A percentile compares a stretch with the other conserved stretches of the same genome.
Conservation (phyloP, 371 early-diverging fungal genomes). For the Funneliformis caledonium region DNA sequence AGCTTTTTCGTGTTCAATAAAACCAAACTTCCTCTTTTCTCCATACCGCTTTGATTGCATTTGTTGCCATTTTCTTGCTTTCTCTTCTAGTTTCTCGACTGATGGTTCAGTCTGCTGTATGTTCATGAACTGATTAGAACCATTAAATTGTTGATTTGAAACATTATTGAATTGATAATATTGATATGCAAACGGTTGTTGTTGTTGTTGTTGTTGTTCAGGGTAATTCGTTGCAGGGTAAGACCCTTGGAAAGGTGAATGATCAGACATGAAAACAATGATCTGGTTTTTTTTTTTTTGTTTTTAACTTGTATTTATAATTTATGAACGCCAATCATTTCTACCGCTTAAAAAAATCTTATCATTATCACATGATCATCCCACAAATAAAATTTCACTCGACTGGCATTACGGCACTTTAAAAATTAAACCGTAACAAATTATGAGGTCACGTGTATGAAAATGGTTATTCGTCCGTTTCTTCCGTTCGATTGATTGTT, state of each 20-base stretch:
- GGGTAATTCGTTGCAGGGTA: conserved; percentile 47
- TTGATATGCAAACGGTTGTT: conserved; percentile 51
- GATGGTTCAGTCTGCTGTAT: conserved; percentile 46
- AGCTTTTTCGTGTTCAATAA: conserved; percentile 79
- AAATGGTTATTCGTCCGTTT: no score
- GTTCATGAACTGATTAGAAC: conserved; percentile 40
- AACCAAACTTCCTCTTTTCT: conserved; percentile 90
- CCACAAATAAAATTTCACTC: no score
- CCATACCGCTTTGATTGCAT: conserved; percentile 91
- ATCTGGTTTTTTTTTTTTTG: no score
- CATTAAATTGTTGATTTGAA: conserved; percentile 21
- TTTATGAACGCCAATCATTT: no score
- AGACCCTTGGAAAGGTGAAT: conserved; percentile 38
- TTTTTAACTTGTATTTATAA: no score
- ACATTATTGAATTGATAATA: conserved; percentile 41
- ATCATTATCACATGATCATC: no score
- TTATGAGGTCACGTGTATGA: no score
- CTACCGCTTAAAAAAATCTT: no score
- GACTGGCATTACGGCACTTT: no score
- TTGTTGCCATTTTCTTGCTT: conserved; percentile 89
- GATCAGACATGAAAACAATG: conserved; percentile 19
- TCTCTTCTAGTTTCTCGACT: conserved; percentile 70
- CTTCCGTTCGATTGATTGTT: no score
- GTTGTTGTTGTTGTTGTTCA: conserved; percentile 44
- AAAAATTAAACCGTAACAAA: no score